Percentiles rank a stretch among this genome's conserved stretches.
phyloP scores from a whole-genome alignment of 2,329 filamentous ascomycete genomes.

The Botryotinia narcissicola region DNA sequence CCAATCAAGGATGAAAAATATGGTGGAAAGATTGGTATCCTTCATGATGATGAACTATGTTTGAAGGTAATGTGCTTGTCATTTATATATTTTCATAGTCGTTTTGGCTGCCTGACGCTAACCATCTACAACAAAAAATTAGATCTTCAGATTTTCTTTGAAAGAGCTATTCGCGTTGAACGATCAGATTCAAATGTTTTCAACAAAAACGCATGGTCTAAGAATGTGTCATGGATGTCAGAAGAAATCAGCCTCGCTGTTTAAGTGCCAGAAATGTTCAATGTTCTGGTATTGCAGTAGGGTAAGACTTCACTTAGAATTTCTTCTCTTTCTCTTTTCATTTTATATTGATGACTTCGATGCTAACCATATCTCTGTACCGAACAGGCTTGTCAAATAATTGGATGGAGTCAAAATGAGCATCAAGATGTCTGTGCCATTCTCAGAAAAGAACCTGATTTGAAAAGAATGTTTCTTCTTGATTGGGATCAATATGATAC shows the following conservation, averaged over 20 bases:
- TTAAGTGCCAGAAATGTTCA: conserved; percentile 29
- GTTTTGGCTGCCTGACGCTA: neutral
- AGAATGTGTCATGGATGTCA: conserved; percentile 31
- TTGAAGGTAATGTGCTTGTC: conserved; percentile 26
- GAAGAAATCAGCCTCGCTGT: conserved; percentile 26
- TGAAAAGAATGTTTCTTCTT: conserved; percentile 32
- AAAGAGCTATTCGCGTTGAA: conserved; percentile 26
- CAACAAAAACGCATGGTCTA: conserved; percentile 25
- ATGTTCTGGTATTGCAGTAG: conserved; percentile 34
- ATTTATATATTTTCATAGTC: neutral
- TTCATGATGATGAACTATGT: conserved; percentile 25
- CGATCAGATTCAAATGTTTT: conserved; percentile 30
- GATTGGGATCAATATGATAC: conserved; percentile 34
- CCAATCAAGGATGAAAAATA: neutral
- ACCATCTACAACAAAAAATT: neutral
- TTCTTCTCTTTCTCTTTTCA: neutral
- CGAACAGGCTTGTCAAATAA: conserved; percentile 31
- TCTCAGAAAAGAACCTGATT: conserved; percentile 34
- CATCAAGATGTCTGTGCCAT: conserved; percentile 36
- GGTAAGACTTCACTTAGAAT: conserved; percentile 23
- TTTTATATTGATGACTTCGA: neutral
- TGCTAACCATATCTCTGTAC: conserved; percentile 20
- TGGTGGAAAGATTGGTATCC: conserved; percentile 21
- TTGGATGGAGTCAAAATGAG: conserved; percentile 35
- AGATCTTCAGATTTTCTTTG: conserved; percentile 30